Evolutionary conservation across 2,329 filamentous ascomycete genomes (phyloP).

Genomic region (Malbranchea cinnamomea): DNA sequence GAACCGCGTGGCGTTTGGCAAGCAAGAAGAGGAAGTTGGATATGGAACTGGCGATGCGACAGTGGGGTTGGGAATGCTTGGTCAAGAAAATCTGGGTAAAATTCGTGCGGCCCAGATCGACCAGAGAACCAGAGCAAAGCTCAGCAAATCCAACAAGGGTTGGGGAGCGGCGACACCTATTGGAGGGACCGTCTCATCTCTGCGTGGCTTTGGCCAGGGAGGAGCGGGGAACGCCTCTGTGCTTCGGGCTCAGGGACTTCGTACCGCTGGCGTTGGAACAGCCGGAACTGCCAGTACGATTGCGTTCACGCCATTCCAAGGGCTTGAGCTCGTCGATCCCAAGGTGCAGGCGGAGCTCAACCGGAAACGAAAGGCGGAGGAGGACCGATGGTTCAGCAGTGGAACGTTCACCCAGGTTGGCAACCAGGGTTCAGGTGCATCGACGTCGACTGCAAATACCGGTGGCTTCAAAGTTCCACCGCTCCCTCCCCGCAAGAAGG

Average conservation of each 20-base stretch:
- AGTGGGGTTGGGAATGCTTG: constrained; percentile 88
- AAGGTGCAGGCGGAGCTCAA: constrained; percentile 77
- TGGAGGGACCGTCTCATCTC: constrained; percentile 54
- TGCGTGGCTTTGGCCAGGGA: constrained; percentile 60
- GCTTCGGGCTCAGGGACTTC: constrained; percentile 64
- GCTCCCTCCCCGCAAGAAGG: constrained; percentile 58
- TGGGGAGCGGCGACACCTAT: constrained; percentile 61
- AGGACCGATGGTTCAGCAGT: constrained; percentile 92
- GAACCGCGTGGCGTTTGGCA: constrained; percentile 89
- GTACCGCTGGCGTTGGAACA: constrained; percentile 67
- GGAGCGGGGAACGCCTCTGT: constrained; percentile 47
- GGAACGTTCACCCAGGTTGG: constrained; percentile 91
- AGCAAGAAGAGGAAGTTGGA: constrained; percentile 85
- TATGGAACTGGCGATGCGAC: constrained; percentile 78
- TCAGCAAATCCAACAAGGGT: constrained; percentile 88
- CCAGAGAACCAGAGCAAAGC: constrained; percentile 79
- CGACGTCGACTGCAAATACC: constrained; percentile 11
- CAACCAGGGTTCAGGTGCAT: constrained; percentile 12
- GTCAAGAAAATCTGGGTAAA: constrained; percentile 71
- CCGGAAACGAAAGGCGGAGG: constrained; percentile 82
- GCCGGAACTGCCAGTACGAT: constrained; percentile 73
- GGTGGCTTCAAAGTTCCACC: constrained; percentile 63
- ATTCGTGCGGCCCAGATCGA: constrained; percentile 83
- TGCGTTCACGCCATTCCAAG: constrained; percentile 88
- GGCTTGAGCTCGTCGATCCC: constrained; percentile 86